Evolutionary conservation across 768 basidiomycete genomes (phyloP).

Genomic region (Panellus pusillus): DNA sequence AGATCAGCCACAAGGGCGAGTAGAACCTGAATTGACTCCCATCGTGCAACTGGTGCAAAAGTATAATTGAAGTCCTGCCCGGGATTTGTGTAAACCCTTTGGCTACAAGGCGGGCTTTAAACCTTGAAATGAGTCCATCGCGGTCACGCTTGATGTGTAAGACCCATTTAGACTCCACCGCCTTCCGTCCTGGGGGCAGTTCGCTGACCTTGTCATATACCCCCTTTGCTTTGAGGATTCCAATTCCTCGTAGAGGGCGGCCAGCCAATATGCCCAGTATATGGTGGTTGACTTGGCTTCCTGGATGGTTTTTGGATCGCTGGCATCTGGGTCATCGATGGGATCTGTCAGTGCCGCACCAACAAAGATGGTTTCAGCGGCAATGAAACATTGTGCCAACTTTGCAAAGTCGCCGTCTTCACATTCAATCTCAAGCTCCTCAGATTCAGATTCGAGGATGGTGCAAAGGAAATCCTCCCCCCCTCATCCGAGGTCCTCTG

Average conservation of each 20-base stretch:
- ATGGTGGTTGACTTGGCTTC: slow-evolving; percentile 26
- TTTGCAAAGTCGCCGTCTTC: neutral
- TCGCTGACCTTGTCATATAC: slow-evolving; percentile 21
- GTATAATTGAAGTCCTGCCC: slow-evolving; percentile 28
- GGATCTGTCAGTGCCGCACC: slow-evolving; percentile 11
- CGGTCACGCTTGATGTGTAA: slow-evolving; percentile 20
- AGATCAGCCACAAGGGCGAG: slow-evolving; percentile 27
- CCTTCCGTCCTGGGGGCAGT: slow-evolving; percentile 11
- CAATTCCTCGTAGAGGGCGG: slow-evolving; percentile 22
- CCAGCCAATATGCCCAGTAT: slow-evolving; percentile 19
- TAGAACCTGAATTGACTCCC: slow-evolving; percentile 4
- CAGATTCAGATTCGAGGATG: slow-evolving; percentile 5
- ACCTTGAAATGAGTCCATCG: slow-evolving; percentile 9
- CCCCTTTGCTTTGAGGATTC: slow-evolving; percentile 24
- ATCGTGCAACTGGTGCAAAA: neutral
- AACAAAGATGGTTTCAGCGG: slow-evolving; percentile 2
- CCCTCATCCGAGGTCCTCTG: slow-evolving; percentile 14
- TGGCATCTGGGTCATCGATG: slow-evolving; percentile 14
- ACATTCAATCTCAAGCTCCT: slow-evolving; percentile 9
- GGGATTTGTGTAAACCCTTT: slow-evolving; percentile 28
- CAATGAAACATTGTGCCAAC: slow-evolving; percentile 6
- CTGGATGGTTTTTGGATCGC: slow-evolving; percentile 14
- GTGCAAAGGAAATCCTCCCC: neutral
- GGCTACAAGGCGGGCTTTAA: slow-evolving; percentile 1
- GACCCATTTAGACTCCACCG: slow-evolving; percentile 13